Evolutionary conservation across 2,329 filamentous ascomycete genomes (phyloP).

Genomic region (Stromatinia cepivora): DNA sequence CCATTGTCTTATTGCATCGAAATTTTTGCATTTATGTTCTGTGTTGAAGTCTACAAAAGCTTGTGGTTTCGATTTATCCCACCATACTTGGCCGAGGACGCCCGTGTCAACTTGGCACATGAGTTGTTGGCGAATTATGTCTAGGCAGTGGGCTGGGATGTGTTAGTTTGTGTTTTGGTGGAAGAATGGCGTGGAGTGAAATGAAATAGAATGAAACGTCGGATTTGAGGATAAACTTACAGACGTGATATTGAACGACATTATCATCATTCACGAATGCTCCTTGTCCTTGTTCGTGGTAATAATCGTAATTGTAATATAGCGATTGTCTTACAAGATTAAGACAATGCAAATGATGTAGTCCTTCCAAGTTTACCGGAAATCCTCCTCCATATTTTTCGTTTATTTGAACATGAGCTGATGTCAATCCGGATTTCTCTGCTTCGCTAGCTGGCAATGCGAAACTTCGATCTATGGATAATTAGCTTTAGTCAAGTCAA

Average conservation of each 20-base stretch:
- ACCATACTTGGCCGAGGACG: conserved; percentile 56
- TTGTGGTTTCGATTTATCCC: conserved; percentile 44
- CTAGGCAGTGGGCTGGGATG: conserved; percentile 52
- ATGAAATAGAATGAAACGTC: neutral
- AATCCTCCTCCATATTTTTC: conserved; percentile 54
- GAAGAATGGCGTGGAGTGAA: neutral
- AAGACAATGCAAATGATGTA: conserved; percentile 53
- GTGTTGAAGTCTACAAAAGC: conserved; percentile 57
- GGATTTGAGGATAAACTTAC: conserved; percentile 42
- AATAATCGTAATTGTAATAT: conserved; percentile 56
- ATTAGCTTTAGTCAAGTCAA: neutral
- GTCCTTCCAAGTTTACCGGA: conserved; percentile 49
- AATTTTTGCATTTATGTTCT: conserved; percentile 54
- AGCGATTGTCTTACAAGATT: conserved; percentile 54
- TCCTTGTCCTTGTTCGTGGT: conserved; percentile 46
- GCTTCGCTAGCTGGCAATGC: conserved; percentile 47
- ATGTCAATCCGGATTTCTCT: conserved; percentile 45
- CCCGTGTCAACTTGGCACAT: conserved; percentile 57
- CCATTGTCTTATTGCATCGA: conserved; percentile 53
- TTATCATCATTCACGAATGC: conserved; percentile 52
- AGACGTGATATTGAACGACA: conserved; percentile 51
- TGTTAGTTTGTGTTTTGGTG: neutral
- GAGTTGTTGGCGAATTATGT: conserved; percentile 55
- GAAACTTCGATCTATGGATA: conserved; percentile 39
- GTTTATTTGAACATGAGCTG: conserved; percentile 53